Evolutionary conservation across 1,284 basidiomycete genomes (phyloP).

Genomic region (Fomitopsis pinicola): DNA sequence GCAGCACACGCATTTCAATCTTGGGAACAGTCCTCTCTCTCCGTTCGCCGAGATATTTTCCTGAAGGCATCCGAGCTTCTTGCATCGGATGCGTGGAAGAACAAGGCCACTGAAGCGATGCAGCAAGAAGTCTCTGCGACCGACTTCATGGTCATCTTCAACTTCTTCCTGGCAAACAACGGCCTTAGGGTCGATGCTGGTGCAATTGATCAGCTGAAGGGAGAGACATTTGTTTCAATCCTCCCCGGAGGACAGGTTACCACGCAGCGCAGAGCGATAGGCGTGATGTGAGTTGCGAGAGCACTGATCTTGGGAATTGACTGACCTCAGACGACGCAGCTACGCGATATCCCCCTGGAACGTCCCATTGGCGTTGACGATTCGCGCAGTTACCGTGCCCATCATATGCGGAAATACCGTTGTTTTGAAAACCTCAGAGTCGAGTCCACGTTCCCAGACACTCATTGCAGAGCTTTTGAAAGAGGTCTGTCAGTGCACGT

Average conservation of each 20-base stretch:
- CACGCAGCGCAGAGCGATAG: constrained; percentile 26
- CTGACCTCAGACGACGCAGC: too few species aligned
- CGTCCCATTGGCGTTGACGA: constrained; percentile 36
- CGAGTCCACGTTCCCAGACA: constrained; percentile 45
- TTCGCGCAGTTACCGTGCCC: constrained; percentile 47
- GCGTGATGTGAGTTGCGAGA: constrained; percentile 25
- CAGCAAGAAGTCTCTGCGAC: constrained; percentile 37
- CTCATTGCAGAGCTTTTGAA: constrained; percentile 45
- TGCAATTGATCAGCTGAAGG: constrained; percentile 13
- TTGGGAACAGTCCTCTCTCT: constrained; percentile 39
- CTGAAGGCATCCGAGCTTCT: constrained; percentile 42
- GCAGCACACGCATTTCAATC: constrained; percentile 44
- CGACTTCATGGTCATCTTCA: too few species aligned
- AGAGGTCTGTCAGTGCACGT: too few species aligned
- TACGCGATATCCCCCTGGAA: constrained; percentile 34
- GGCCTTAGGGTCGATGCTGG: too few species aligned
- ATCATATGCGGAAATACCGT: constrained; percentile 61
- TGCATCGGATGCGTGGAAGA: constrained; percentile 36
- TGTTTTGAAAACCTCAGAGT: constrained; percentile 56
- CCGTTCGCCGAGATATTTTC: constrained; percentile 38
- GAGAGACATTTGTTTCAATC: constrained; percentile 28
- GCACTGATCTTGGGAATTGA: too few species aligned
- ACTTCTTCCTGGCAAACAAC: too few species aligned
- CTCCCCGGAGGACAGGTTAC: constrained; percentile 28
- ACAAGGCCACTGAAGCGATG: constrained; percentile 28